Percentiles rank a stretch among this genome's conserved stretches.
Evolutionary conservation across 768 basidiomycete species (phyloP).

Genomic region (Pluteus cervinus): DNA sequence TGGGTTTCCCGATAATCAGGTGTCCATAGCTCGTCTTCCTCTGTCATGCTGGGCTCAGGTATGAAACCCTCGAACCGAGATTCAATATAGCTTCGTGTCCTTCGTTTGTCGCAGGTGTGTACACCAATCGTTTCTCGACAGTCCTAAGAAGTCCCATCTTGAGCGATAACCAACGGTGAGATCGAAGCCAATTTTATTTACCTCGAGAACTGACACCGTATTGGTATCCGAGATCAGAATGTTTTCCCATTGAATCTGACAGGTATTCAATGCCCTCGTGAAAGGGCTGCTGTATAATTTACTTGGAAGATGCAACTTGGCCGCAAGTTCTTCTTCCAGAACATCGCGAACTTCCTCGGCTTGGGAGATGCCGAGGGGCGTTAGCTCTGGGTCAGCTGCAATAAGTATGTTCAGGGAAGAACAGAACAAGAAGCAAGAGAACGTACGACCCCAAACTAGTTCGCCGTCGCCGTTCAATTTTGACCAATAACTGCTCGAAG

Average conservation of each 20-base stretch:
- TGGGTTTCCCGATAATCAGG: conserved; percentile 47
- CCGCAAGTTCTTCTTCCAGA: conserved; percentile 43
- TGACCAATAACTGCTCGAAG: conserved; percentile 49
- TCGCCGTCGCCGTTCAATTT: conserved; percentile 60
- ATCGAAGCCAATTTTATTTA: conserved; percentile 15
- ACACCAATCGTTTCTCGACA: conserved; percentile 61
- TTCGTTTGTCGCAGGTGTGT: conserved; percentile 68
- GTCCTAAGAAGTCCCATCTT: conserved; percentile 32
- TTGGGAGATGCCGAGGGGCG: conserved; percentile 49
- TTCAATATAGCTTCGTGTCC: conserved; percentile 40
- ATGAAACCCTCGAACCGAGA: conserved; percentile 42
- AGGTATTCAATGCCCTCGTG: conserved; percentile 54
- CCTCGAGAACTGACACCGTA: conserved; percentile 52
- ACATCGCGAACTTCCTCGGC: conserved; percentile 36
- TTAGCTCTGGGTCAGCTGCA: conserved; percentile 63
- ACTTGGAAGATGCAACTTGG: conserved; percentile 45
- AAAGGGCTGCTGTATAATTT: conserved; percentile 59
- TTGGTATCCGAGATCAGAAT: conserved; percentile 18
- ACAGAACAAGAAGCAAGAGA: background rate
- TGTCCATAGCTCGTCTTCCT: conserved; percentile 60
- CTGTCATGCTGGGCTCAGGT: conserved; percentile 53
- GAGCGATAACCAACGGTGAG: background rate
- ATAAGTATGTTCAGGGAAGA: background rate
- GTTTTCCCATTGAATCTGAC: conserved; percentile 43
- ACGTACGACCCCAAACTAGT: conserved; percentile 70